A percentile compares a stretch with the other conserved stretches of the same genome.
phyloP scores from a whole-genome alignment of 2,329 filamentous ascomycete genomes.

The Penicillium sp. region DNA sequence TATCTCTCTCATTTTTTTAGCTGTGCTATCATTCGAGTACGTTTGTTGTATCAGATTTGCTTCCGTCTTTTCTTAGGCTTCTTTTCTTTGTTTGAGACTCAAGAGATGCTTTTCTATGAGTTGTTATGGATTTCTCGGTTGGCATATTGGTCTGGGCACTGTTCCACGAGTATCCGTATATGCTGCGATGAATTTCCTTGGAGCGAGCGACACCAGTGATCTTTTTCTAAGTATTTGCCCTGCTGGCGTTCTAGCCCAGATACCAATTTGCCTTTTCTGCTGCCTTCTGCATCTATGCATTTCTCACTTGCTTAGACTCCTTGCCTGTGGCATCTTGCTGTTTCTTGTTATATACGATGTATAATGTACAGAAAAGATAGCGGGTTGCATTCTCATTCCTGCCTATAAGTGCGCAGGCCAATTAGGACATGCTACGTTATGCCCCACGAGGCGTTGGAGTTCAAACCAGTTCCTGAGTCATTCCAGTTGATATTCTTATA shows the following conservation, averaged over 20 bases:
- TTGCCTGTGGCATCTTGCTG: neutral
- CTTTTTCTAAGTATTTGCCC: constrained; percentile 15
- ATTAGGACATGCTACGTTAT: neutral
- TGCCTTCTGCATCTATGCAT: neutral
- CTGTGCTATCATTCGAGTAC: constrained; percentile 20
- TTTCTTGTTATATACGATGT: neutral
- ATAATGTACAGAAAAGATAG: neutral
- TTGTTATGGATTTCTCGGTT: constrained; percentile 18
- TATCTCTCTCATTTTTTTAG: constrained; percentile 19
- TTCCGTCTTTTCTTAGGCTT: constrained; percentile 21
- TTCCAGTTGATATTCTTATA: neutral
- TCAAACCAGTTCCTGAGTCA: neutral
- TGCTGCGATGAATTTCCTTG: constrained; percentile 25
- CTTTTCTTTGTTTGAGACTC: constrained; percentile 23
- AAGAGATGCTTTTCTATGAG: constrained; percentile 15
- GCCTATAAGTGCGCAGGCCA: neutral
- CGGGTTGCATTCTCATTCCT: neutral
- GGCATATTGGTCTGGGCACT: constrained; percentile 15
- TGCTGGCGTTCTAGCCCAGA: constrained; percentile 28
- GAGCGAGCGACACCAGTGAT: constrained; percentile 11
- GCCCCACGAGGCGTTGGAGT: neutral
- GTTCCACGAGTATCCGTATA: constrained; percentile 23
- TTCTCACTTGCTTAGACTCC: constrained; percentile 8
- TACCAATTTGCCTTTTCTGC: constrained; percentile 27
- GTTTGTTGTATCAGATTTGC: constrained; percentile 20